A percentile compares a stretch with the other conserved stretches of the same genome.
Conservation (phyloP, 1,284 basidiomycete genomes). For the Amylostereum areolatum region DNA sequence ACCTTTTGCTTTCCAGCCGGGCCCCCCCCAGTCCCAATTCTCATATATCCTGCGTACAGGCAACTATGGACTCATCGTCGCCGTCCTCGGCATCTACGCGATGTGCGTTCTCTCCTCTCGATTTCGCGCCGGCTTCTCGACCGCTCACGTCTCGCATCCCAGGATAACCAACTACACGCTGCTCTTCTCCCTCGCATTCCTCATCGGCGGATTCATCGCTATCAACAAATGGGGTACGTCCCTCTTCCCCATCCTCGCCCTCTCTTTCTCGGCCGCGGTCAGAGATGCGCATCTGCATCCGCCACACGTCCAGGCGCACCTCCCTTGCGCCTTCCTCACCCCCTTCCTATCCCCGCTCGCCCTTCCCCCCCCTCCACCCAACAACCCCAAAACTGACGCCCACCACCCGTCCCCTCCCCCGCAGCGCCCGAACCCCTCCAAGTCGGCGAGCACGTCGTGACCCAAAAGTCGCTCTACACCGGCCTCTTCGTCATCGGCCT, state of each 20-base stretch:
- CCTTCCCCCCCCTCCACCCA: neutral
- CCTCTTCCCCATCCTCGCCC: neutral
- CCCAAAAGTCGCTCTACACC: slow-evolving; percentile 81
- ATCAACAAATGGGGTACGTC: slow-evolving; percentile 88
- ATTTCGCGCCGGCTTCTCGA: neutral
- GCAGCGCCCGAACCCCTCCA: slow-evolving; percentile 74
- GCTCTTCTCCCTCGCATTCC: slow-evolving; percentile 81
- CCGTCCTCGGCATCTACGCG: slow-evolving; percentile 82
- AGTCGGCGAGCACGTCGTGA: slow-evolving; percentile 72
- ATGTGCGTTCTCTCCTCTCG: slow-evolving; percentile 48
- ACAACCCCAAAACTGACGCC: slow-evolving; percentile 1
- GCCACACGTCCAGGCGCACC: too few relatives aligned
- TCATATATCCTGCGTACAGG: slow-evolving; percentile 31
- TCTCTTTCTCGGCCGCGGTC: neutral
- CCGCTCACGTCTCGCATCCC: neutral
- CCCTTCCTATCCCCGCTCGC: too few relatives aligned
- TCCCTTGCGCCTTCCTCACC: too few relatives aligned
- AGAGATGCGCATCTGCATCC: too few relatives aligned
- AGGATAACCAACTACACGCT: slow-evolving; percentile 73
- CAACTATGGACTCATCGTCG: slow-evolving; percentile 86
- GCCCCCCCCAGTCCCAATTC: neutral
- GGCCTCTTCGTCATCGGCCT: slow-evolving; percentile 75
- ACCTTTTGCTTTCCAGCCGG: neutral
- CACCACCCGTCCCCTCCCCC: slow-evolving; percentile 1
- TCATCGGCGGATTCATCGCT: slow-evolving; percentile 85